Evolutionary conservation across 2,329 filamentous ascomycete species (phyloP), one percentile per base, ranked within the genome.

Genomic region (Colletotrichum eleusines): DNA sequence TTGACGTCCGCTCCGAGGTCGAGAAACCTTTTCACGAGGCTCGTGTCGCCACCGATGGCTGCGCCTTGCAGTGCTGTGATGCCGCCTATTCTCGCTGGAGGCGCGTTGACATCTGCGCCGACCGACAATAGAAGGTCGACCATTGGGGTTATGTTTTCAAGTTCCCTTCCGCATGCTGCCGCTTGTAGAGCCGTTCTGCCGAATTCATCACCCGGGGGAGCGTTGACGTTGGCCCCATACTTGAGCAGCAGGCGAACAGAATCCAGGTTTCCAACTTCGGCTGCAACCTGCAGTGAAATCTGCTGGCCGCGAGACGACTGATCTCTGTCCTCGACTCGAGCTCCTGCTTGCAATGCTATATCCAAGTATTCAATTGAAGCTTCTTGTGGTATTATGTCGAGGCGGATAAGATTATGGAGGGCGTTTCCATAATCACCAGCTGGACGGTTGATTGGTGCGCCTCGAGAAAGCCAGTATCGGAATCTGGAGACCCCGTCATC

Each of bases 171-270:
- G 8, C 18, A 42, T 2, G 11, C 26, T 2, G 54, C 63, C 5
- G 16, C 42, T 51, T 66, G 54, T 3, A 66, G 54, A 8, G 63
- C 54, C 7, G 63, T 66, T 12, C 63, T 14, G 16, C 63, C 63
- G 5, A 40, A 40, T 0, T 51, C 42, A 2, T 42, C 26, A 0
- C 31, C n/a, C 0, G 63, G 40, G 1, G 1, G 2, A 1, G 55
- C 55, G 5, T 66, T 40, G n/a, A 66, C 28, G 2, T 60, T 2
- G 2, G 57, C 63, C 9, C 20, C 11, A 23, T 53, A 9, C n/a
- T 61, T 2, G 0, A 61, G 35, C 0, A 66, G 11, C 4, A 60
- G 7, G 7, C 20, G 42, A n/a, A 51, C 46, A 18, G 28, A 16
- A 3, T 31, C 54, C 11, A 48, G 7, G 8, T 31, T 26, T 9